Base-by-base conservation (phyloP, 768 basidiomycete genomes). In the Leccinellum luteum region DNA sequence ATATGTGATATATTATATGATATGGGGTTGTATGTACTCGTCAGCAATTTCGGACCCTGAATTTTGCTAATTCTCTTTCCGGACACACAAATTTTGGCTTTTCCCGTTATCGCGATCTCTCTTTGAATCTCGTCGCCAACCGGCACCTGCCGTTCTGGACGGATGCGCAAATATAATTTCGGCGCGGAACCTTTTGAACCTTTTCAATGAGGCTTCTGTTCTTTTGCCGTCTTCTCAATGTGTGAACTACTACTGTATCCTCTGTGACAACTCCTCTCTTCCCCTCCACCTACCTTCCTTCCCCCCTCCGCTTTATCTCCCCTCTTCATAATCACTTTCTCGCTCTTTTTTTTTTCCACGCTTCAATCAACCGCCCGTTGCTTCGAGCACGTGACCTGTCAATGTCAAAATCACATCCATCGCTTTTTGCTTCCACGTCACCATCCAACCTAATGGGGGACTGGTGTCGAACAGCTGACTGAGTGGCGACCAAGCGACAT, bases 11-110 rank as follows among this genome's bases (percentile, higher is more conserved):
- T 60, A 56, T 43, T 41, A 48, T 54, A 35, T 44, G 23, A 31
- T 48, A 32, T 30, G 28, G 28, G 28, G 28, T 30, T 30, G 28
- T 30, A 9, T 8, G 6, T 1, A 30, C 28, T 30, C 28, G 51
- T 56, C 60, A 67, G 55, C 57, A 65, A 73, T 67, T 59, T n/a
- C 65, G 69, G 71, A 72, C 71, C 70, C 66, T 71, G 69, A 72
- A 71, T 69, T 66, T 51, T 64, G 55, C 54, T 57, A 59, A 57
- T 66, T 68, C 65, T 61, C 55, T 59, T 62, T 63, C 60, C 58
- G 62, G 69, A 43, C 68, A 43, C 68, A 60, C 55, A 47, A 52
- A 68, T 68, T 72, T 72, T 74, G 70, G 62, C 72, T 74, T 71
- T 69, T 60, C 51, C 68, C 66, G 66, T 53, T 61, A 67, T 67